Evolutionary conservation across 805 yeast species (phyloP), one percentile per base, ranked within the genome.

Genomic region (Blastobotrys parvus): DNA sequence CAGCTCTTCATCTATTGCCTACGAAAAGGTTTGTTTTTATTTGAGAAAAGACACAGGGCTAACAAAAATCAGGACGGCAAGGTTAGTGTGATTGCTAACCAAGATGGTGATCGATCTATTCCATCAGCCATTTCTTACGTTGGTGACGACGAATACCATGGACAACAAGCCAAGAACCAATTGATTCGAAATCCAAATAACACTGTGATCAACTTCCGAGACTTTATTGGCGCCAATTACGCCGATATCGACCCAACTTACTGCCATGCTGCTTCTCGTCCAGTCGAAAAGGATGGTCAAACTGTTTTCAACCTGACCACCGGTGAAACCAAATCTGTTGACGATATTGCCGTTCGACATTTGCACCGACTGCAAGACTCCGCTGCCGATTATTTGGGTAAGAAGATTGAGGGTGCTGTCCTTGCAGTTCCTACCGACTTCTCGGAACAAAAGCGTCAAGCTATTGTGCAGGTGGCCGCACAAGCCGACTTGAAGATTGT

Each of bases 81-180:
- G 63, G 92, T 87, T 51, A 97, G 92, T 61, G 95, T 92, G 53
- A 90, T 92, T 64, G 98, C 98, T 54, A 90, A 92, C 78, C 96
- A 94, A 54, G 98, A 92, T 61, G 98, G 98, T 65, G 97, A 92
- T 69, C 86, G 97, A 71, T 76, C 90, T 47, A 92, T 92, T 62
- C 95, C 97, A 49, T 83, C 97, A 22, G 83, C 84, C 46, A 74
- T 92, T 48, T 79, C 97, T 16, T 92, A 89, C 63, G 88, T 88
- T 46, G 96, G 94, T 48, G 82, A 75, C 44, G 97, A 92, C 63
- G 97, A 92, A 70, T 92, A 86, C 69, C 97, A 92, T 62, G 98
- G 98, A 48, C 82, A 87, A 46, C 97, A 92, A 71, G 98, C 97
- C 46, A 69, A 80, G 56, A 89, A 88, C 45, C 97, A 92, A 70